A percentile compares a stretch with the other conserved stretches of the same genome.
Conservation (phyloP, 2,329 filamentous ascomycete genomes). For the Intubia oerlemansii region DNA sequence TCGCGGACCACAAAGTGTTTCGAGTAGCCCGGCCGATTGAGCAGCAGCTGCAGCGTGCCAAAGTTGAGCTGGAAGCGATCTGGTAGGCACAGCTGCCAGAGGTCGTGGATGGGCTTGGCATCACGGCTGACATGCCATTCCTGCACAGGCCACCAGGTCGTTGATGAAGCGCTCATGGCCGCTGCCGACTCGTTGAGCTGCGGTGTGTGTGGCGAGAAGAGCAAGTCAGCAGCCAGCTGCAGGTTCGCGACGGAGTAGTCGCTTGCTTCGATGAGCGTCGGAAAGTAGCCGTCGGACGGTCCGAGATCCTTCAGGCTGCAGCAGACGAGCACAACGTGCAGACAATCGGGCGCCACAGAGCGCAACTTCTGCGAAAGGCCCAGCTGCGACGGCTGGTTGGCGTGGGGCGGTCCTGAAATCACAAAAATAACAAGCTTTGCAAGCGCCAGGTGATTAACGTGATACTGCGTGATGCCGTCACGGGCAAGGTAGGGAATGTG, state of each 20-base stretch:
- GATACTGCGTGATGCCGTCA: slow-evolving; percentile 39
- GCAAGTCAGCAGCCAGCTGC: slow-evolving; percentile 25
- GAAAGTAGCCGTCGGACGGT: slow-evolving; percentile 20
- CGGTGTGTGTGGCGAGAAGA: slow-evolving; percentile 19
- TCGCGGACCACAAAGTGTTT: slow-evolving; percentile 34
- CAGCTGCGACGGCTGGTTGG: slow-evolving; percentile 28
- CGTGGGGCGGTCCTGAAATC: slow-evolving; percentile 24
- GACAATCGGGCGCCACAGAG: slow-evolving; percentile 14
- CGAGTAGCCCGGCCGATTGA: slow-evolving; percentile 31
- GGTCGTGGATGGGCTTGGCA: slow-evolving; percentile 17
- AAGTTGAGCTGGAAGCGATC: slow-evolving; percentile 23
- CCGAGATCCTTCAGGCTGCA: slow-evolving; percentile 20
- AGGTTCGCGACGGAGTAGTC: slow-evolving; percentile 26
- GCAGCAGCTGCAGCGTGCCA: slow-evolving; percentile 20
- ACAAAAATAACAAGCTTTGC: slow-evolving; percentile 41
- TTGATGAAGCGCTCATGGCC: slow-evolving; percentile 10
- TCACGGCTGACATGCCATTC: slow-evolving; percentile 19
- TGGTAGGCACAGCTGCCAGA: slow-evolving; percentile 26
- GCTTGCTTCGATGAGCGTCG: slow-evolving; percentile 27
- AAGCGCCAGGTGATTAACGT: slow-evolving; percentile 38
- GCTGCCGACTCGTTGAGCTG: slow-evolving; percentile 6
- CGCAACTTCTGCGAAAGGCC: slow-evolving; percentile 17
- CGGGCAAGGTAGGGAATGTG: slow-evolving; percentile 51
- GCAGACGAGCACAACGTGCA: slow-evolving; percentile 30
- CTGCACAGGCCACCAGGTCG: slow-evolving; percentile 20